Evolutionary conservation across 495 filamentous ascomycete species (phyloP), one percentile per base, ranked within the genome.

Genomic region (Trichocladium antarcticum): DNA sequence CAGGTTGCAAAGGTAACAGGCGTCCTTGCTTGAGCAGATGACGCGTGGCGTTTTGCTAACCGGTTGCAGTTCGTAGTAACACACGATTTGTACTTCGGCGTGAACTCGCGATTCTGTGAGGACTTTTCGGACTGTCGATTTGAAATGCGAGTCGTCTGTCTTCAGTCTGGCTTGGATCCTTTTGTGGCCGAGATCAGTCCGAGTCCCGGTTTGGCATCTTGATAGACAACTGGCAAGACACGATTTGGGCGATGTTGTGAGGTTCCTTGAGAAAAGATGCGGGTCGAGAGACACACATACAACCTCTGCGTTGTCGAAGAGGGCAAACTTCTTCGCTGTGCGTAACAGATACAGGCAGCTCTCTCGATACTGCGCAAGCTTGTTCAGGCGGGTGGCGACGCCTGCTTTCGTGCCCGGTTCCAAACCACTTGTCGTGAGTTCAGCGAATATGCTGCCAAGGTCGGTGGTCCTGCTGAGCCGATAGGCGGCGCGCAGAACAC

Each of bases 61-160:
- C 1, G 59, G 49, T 6, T 59, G 16, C 1, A 62, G 53, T 42
- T 72, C 62, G 49, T 61, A 72, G 53, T 71, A 59, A 20, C 63
- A 66, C 12, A 74, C 49, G 29, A 76, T 62, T 44, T 74, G 72
- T 9, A 76, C 68, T 56, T 76, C 72, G 27, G 74, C 73, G 49
- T 76, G 72, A 20, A 76, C 62, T 37, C 66, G 70, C 0, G 60
- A 61, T 5, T 68, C 57, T 2, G 27, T 41, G 9, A 67, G 41
- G 5, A 46, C 52, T 19, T 55, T 51, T n/a, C 8, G 51, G 7
- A 56, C 17, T 1, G n/a, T 40, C 8, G 16, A 16, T 1, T 11
- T n/a, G 9, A 53, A 49, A 3, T 19, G 19, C 16, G 28, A 37
- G 12, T 50, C 37, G 11, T n/a, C 20, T 2, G 6, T 37, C 14